Conservation (phyloP, 192 early-diverging fungal genomes). For the Coemansia sp. region DNA sequence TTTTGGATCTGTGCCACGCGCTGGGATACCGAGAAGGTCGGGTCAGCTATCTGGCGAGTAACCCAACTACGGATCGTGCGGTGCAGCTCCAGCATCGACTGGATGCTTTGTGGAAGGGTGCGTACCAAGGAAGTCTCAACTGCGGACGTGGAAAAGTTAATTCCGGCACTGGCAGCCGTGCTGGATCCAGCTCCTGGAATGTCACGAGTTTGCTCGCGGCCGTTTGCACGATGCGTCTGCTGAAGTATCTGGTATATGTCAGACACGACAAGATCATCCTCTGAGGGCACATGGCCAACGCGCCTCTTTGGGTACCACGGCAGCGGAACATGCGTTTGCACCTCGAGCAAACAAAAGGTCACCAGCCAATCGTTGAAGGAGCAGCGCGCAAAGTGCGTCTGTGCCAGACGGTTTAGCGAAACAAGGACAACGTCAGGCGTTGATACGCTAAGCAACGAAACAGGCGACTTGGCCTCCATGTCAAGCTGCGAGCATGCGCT, state of each 20-base stretch:
- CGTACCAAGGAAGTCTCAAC: conserved; percentile 58
- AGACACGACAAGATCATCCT: conserved; percentile 64
- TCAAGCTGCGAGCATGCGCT: conserved; percentile 17
- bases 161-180: conserved; percentile 11
- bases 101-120: conserved; percentile 65
- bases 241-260: conserved; percentile 67
- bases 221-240: conserved; percentile 49
- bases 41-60: conserved; percentile 59
- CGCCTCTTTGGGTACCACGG: conserved; percentile 57
- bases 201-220: conserved; percentile 18
- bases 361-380: conserved; percentile 55
- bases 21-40: conserved; percentile 47
- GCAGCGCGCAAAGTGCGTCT: conserved; percentile 53
- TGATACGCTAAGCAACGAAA: conserved; percentile 37
- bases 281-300: conserved; percentile 36
- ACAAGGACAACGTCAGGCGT: conserved; percentile 32
- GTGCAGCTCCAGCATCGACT: conserved; percentile 64
- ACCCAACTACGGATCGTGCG: conserved; percentile 69
- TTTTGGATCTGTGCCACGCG: conserved; percentile 61
- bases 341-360: conserved; percentile 51
- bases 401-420: conserved; percentile 47
- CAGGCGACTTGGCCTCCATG: conserved; percentile 19
- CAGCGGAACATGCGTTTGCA: conserved; percentile 51
- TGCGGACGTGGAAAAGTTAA: conserved; percentile 24
- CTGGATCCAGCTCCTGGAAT: conserved; percentile 9